Percentiles rank a stretch among this genome's conserved stretches.
These are phyloP conservation scores for Zelopaecilomyces penicillatus DNA, from an alignment of 2,329 filamentous ascomycete genomes.

Conservation along the genomic window DNA sequence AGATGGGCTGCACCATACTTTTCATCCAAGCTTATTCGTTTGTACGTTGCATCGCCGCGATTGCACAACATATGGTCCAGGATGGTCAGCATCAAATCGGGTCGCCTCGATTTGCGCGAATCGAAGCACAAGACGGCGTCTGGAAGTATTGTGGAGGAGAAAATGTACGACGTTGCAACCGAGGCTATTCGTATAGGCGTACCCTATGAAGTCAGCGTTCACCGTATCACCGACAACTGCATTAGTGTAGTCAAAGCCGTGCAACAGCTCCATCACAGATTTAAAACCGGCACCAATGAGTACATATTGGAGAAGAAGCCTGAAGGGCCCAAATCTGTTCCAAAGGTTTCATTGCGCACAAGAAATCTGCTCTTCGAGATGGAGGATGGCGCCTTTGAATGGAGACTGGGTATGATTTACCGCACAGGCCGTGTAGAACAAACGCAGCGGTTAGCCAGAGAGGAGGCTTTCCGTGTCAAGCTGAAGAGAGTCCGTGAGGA, in stretches of 20 bases:
- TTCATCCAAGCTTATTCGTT: constrained; percentile 65
- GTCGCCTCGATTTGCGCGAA: constrained; percentile 73
- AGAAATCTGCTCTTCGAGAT: constrained; percentile 82
- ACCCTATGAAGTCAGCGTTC: constrained; percentile 83
- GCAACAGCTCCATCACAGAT: constrained; percentile 86
- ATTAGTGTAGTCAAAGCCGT: constrained; percentile 81
- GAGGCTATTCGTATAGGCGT: constrained; percentile 84
- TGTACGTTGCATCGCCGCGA: constrained; percentile 81
- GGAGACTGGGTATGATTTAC: constrained; percentile 93
- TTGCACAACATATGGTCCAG: constrained; percentile 80
- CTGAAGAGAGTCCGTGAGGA: constrained; percentile 74
- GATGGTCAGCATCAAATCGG: constrained; percentile 71
- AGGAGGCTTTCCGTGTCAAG: constrained; percentile 84
- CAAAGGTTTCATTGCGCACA: constrained; percentile 74
- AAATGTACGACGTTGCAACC: constrained; percentile 71
- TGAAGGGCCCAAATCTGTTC: constrained; percentile 77
- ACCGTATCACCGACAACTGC: constrained; percentile 88
- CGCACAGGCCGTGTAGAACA: constrained; percentile 82
- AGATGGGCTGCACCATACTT: constrained; percentile 81
- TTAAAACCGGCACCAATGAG: constrained; percentile 78
- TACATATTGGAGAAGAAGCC: constrained; percentile 81
- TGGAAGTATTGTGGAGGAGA: constrained; percentile 59
- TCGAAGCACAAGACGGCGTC: constrained; percentile 57
- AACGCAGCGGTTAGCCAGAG: constrained; percentile 77
- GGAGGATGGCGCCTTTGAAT: constrained; percentile 94